These are phyloP conservation scores for Straminergon stramineum DNA, from an alignment of 225 moss, liverwort and hornwort species.

Conservation along the genomic window DNA sequence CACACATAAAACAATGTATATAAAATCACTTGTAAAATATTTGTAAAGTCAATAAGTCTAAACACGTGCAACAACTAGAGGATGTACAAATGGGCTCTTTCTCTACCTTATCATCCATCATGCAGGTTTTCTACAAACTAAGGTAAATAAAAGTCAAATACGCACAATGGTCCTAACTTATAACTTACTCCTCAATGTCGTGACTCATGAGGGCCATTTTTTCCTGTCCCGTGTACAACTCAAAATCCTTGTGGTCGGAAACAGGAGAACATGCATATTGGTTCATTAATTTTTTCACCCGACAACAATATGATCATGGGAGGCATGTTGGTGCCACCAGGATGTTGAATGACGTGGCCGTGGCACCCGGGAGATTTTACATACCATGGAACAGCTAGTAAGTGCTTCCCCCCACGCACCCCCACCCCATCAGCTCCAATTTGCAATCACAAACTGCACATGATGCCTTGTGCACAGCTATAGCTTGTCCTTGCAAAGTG, in stretches of 20 bases:
- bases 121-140: neutral
- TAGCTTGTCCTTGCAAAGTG: neutral
- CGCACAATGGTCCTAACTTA: fast-evolving
- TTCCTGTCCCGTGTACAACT: neutral
- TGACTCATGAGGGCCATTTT: neutral
- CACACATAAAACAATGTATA: neutral
- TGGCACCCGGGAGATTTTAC: neutral
- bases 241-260: neutral
- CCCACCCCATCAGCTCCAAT: neutral
- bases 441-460: neutral
- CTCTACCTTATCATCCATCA: neutral
- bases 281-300: neutral
- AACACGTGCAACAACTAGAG: neutral
- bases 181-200: no score
- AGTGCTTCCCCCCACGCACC: no score
- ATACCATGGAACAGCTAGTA: neutral
- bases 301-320: neutral
- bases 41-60: neutral
- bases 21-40: neutral
- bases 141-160: neutral
- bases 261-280: neutral
- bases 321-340: neutral
- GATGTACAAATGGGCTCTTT: no score
- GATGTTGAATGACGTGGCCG: neutral
- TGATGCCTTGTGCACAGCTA: neutral